Evolutionary conservation across 169 alveolate species (phyloP).

Genomic region (Plasmodium gallinaceum): DNA sequence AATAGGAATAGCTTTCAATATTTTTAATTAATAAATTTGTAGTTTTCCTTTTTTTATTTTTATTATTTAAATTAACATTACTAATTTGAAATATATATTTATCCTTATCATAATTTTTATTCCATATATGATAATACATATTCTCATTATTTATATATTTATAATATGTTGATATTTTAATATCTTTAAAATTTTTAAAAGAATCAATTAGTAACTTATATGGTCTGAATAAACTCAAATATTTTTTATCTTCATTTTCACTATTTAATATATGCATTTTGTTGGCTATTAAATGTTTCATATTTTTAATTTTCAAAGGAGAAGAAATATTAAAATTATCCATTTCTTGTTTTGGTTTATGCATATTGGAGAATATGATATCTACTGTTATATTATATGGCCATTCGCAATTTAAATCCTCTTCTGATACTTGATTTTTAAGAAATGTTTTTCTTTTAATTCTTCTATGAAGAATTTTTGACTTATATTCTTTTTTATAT

Average conservation of each 20-base stretch:
- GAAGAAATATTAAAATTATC: constrained; percentile 21
- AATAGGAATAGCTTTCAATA: constrained; percentile 24
- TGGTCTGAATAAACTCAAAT: constrained; percentile 28
- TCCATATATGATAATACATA: constrained; percentile 54
- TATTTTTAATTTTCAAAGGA: constrained; percentile 45
- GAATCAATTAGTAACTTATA: constrained; percentile 25
- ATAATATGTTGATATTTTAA: constrained; percentile 27
- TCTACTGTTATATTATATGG: constrained; percentile 50
- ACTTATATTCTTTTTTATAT: constrained; percentile 13
- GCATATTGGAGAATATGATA: constrained; percentile 37
- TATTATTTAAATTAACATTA: not conserved
- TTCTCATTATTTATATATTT: constrained; percentile 35
- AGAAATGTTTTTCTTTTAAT: constrained; percentile 1
- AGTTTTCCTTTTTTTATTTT: not conserved
- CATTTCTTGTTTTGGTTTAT: constrained; percentile 21
- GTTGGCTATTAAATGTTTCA: constrained; percentile 48
- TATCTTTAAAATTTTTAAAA: constrained; percentile 25
- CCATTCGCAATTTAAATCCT: constrained; percentile 48
- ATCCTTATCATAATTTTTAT: constrained; percentile 30
- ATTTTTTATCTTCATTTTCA: constrained; percentile 3
- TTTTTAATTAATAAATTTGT: not conserved
- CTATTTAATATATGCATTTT: constrained; percentile 41
- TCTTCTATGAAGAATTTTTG: constrained; percentile 1
- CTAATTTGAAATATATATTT: constrained; percentile 6
- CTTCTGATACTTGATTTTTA: constrained; percentile 17